Conservation (phyloP, 2,329 filamentous ascomycete species). For the Trichoderma atrobrunneum region DNA sequence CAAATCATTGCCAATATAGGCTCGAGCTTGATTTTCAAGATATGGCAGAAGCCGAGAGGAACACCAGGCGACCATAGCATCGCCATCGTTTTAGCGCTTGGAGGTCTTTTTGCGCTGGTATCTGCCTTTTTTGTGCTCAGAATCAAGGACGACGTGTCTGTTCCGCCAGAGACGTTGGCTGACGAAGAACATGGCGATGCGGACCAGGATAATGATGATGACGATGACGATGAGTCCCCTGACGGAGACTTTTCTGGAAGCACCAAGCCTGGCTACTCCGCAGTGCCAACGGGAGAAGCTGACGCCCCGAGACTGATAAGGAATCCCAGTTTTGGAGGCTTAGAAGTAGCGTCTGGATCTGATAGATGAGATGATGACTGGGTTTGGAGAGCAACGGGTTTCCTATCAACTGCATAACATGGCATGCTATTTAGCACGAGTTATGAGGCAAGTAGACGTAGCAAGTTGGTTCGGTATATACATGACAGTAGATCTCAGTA, state of each 20-base stretch:
- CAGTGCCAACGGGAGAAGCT: slow-evolving; percentile 36
- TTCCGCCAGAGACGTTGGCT: slow-evolving; percentile 38
- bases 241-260: slow-evolving; percentile 25
- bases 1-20: slow-evolving; percentile 87
- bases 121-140: slow-evolving; percentile 70
- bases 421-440: background rate
- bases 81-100: slow-evolving; percentile 79
- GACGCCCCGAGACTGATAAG: slow-evolving; percentile 7
- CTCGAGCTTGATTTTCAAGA: slow-evolving; percentile 78
- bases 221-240: background rate
- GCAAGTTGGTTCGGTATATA: background rate
- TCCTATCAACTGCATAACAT: background rate
- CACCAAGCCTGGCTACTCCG: slow-evolving; percentile 42
- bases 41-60: slow-evolving; percentile 83
- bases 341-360: slow-evolving; percentile 18
- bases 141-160: slow-evolving; percentile 59
- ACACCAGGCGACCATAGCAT: slow-evolving; percentile 83
- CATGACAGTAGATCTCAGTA: background rate
- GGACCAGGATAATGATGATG: slow-evolving; percentile 4
- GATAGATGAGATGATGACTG: background rate
- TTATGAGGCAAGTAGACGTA: background rate
- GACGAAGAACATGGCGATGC: slow-evolving; percentile 42
- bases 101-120: slow-evolving; percentile 72
- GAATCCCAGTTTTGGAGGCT: slow-evolving; percentile 15
- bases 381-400: background rate